Evolutionary conservation across 805 yeast genomes (phyloP), one percentile per base, ranked within the genome.

Genomic region (Yarrowia deformans): DNA sequence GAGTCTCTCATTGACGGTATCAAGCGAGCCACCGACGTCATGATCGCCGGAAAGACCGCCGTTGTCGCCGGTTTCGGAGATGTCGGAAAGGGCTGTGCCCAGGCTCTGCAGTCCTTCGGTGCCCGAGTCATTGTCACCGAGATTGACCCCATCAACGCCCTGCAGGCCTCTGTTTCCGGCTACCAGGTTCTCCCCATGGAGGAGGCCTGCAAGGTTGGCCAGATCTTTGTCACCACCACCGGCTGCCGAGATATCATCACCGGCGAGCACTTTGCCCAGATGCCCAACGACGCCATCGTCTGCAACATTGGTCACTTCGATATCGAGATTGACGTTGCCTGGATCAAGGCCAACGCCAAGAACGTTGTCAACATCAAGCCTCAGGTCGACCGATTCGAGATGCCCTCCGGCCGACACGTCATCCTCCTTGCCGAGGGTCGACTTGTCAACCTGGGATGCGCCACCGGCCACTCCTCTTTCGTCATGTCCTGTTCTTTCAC

Each of bases 401-500:
- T 94, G 84, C 83, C 86, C 80, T 85, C 85, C 79, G 98, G 98
- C 79, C 91, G 90, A 81, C 98, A 94, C 86, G 80, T 94, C 80
- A 93, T 94, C 84, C 87, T 94, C 80, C 90, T 94, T 78, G 99
- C 99, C 75, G 97, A 93, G 84, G 99, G 99, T 85, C 93, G 99
- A 87, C 90, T 94, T 79, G 98, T 94, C 81, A 94, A 94, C 93
- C 87, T 94, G 81, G 99, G 99, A 78, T 95, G 98, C 86, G 99
- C 98, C 81, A 94, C 98, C 78, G 99, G 99, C 81, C 99, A 94
- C 88, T 90, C 98, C 67, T 92, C 98, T 50, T 94, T 94, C 81
- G 99, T 94, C 79, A 94, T 94, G 99, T 93, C 98, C 73, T 95
- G 98, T 85, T 95, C 98, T 69, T 94, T 94, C 97, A 91, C 98